Base-by-base conservation (phyloP, 2,329 filamentous ascomycete genomes). In the Cladosporium velox region DNA sequence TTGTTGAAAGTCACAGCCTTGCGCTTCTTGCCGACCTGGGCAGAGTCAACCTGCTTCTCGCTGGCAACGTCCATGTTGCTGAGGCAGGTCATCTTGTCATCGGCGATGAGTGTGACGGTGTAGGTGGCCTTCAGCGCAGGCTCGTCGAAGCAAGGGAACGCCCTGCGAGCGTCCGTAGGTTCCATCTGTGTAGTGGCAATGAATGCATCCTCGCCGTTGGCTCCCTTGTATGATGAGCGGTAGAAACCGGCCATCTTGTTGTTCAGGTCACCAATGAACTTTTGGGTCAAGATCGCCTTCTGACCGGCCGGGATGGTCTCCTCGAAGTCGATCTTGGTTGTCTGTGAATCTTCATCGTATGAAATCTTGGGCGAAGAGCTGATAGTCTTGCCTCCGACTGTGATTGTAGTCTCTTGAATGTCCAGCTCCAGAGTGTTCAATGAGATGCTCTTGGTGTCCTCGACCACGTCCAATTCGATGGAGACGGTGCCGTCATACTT, bases 161-260 rank as follows among this genome's bases (percentile, higher is more conserved):
- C 93, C 72, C 93, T 87, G 73, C 94, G 88, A 68, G 92, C 93
- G 81, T 98, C 94, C 15, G 94, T 97, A 47, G 94, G 90, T 82
- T 98, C 94, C 91, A 98, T 96, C 83, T 98, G 94, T 21, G 92
- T 92, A 30, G 93, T 94, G 32, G 93, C 94, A 75, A 98, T 85
- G 77, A 93, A 90, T 71, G 91, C 91, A 66, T 90, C 88, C 67
- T 87, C 87, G 47, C 94, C 94, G 74, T 95, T 88, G 59, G 87
- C 81, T 68, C 88, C 89, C 83, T 95, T 96, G 84, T 94, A 98
- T 7, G 92, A 96, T 1, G 93, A 97, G 66, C 94, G 88, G 81
- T 98, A 98, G 86, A 98, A 98, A 58, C 94, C 94, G 59, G 93
- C 93, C 92, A 98, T 96, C 81, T 95, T 94, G 78, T 96, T 91